Evolutionary conservation across 2,329 filamentous ascomycete genomes (phyloP), one percentile per base, ranked within the genome.

Genomic region (Ophiostoma novo-ulmi): DNA sequence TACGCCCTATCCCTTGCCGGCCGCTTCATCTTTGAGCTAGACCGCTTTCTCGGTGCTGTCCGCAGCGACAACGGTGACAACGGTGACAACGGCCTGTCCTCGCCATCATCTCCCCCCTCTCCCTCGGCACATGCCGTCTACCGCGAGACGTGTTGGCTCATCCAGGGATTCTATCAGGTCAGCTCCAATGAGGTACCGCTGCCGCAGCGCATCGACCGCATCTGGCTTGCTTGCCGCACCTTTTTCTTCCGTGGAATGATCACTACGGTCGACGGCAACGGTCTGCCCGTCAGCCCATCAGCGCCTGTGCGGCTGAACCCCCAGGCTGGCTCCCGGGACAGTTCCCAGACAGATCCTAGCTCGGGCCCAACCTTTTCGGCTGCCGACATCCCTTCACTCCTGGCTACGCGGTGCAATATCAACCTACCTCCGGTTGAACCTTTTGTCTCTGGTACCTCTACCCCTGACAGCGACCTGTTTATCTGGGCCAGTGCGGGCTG

Each of bases 401-500:
- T 58, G 52, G 14, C 52, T 22, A 26, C 52, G n/a, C 52, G 52
- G 52, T 58, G 52, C 52, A 58, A 58, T 14, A 58, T 58, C n/a
- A 10, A 31, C n/a, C 52, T 58, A 13, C 52, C 52, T 1, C 22
- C 52, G 52, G 52, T 26, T 13, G 52, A 10, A 22, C 26, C 52
- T 48, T n/a, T 48, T n/a, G 17, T 17, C 44, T 48, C 44, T 48
- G 14, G 38, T 3, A 10, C 44, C 44, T 48, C 44, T 5, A 48
- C 17, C 8, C 22, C 67, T 5, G 52, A 69, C 61, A 69, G 68
- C 26, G 61, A 38, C 5, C 14, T 35, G 26, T 71, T 69, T 26
- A 39, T 69, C 31, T 71, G 70, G 70, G 70, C 70, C 35, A 39
- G 67, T 20, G 70, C 70, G 8, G 70, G 70, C 31, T 69, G 65